Evolutionary conservation across 805 yeast species (phyloP).

Genomic region (Middelhovenomyces tepae): DNA sequence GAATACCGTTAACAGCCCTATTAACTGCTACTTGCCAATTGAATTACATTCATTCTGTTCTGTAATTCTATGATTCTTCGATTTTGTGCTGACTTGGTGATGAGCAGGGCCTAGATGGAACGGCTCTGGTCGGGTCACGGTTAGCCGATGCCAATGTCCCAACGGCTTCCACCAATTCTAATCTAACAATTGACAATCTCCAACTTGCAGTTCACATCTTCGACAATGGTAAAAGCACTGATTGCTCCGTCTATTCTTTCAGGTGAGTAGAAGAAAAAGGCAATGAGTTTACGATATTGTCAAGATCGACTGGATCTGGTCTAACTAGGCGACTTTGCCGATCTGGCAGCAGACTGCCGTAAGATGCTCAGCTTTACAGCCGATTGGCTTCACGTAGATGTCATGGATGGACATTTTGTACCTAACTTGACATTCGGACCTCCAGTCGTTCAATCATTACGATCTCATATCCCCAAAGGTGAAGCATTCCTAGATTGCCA

Average conservation of each 20-base stretch:
- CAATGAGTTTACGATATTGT: too few relatives aligned
- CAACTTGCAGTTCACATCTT: slow-evolving; percentile 1
- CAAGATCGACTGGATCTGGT: slow-evolving; percentile 1
- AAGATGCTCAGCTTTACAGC: slow-evolving; percentile 71
- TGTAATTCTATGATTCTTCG: too few relatives aligned
- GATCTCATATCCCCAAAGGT: slow-evolving; percentile 66
- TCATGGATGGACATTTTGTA: slow-evolving; percentile 98
- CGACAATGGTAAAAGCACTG: slow-evolving; percentile 19
- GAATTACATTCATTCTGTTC: too few relatives aligned
- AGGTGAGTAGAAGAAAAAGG: too few relatives aligned
- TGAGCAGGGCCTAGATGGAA: too few relatives aligned
- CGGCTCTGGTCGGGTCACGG: too few relatives aligned
- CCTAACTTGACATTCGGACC: slow-evolving; percentile 95
- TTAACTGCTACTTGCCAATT: too few relatives aligned
- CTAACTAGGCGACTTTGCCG: slow-evolving; percentile 57
- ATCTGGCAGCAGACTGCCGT: slow-evolving; percentile 81
- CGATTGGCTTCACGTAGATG: slow-evolving; percentile 96
- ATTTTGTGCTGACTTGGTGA: too few relatives aligned
- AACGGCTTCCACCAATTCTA: too few relatives aligned
- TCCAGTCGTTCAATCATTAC: slow-evolving; percentile 70
- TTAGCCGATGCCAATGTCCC: too few relatives aligned
- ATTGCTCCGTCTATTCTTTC: slow-evolving; percentile 95
- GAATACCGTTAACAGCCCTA: too few relatives aligned
- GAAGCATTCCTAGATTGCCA: slow-evolving; percentile 82
- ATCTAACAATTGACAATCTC: too few relatives aligned